Conservation (phyloP, 352 stramenopile species). For the Phytopythium mirpurense region DNA sequence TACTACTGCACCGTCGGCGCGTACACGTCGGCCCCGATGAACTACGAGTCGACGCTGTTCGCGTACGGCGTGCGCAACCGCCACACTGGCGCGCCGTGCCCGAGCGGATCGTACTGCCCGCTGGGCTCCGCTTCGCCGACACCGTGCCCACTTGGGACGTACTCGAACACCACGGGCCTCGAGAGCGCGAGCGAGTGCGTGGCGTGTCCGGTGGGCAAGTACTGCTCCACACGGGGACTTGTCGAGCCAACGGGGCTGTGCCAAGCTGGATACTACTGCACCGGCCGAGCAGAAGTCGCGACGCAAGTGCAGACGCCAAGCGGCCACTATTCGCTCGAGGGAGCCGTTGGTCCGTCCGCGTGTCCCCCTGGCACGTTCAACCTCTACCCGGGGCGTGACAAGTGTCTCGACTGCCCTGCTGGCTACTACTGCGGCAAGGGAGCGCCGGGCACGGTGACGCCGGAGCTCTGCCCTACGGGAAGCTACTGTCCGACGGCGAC, state of each 20-base stretch:
- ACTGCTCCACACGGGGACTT: slow-evolving; percentile 69
- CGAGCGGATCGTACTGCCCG: slow-evolving; percentile 62
- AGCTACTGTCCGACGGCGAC: slow-evolving; percentile 66
- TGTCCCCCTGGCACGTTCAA: slow-evolving; percentile 67
- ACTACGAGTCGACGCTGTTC: slow-evolving; percentile 60
- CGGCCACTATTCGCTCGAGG: slow-evolving; percentile 49
- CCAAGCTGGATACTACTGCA: slow-evolving; percentile 80
- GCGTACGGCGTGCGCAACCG: slow-evolving; percentile 40
- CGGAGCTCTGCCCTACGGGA: slow-evolving; percentile 46
- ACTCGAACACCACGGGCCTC: slow-evolving; percentile 69
- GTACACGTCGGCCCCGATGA: slow-evolving; percentile 88
- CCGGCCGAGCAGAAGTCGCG: slow-evolving; percentile 36
- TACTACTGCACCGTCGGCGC: slow-evolving; percentile 90
- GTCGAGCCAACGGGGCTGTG: slow-evolving; percentile 66
- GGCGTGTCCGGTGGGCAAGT: slow-evolving; percentile 67
- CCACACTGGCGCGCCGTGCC: slow-evolving; percentile 65
- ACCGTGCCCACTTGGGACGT: slow-evolving; percentile 71
- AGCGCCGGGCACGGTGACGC: slow-evolving; percentile 36
- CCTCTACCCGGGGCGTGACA: slow-evolving; percentile 35
- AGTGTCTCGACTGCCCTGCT: slow-evolving; percentile 60
- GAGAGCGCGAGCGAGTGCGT: slow-evolving; percentile 70
- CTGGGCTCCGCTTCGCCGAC: slow-evolving; percentile 50
- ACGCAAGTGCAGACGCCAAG: slow-evolving; percentile 49
- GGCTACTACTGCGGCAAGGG: slow-evolving; percentile 62
- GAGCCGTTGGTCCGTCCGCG: slow-evolving; percentile 30